phyloP scores from a whole-genome alignment of 164 flowering plant genomes.

The Liriodendron chinense region DNA sequence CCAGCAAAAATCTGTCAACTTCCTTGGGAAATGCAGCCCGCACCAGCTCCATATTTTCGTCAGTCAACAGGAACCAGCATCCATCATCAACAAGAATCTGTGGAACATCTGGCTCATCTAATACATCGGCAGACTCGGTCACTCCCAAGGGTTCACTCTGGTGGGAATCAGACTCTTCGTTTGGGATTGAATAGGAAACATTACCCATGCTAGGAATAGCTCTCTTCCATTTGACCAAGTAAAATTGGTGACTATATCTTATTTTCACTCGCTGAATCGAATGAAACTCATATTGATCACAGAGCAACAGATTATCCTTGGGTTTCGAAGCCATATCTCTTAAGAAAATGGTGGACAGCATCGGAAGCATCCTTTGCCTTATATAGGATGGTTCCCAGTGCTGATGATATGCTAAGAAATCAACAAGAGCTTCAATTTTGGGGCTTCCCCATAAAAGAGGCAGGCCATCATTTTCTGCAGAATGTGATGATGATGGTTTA shows the following conservation, averaged over 20 bases:
- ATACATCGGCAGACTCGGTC: slow-evolving; percentile 37
- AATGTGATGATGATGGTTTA: not conserved
- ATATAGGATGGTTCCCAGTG: slow-evolving; percentile 77
- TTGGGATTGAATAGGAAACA: slow-evolving; percentile 8
- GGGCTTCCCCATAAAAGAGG: slow-evolving; percentile 61
- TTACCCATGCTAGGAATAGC: slow-evolving; percentile 16
- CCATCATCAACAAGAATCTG: slow-evolving; percentile 48
- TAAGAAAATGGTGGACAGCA: slow-evolving; percentile 77
- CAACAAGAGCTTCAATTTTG: slow-evolving; percentile 54
- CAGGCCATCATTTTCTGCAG: slow-evolving; percentile 44
- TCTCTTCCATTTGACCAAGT: slow-evolving; percentile 83
- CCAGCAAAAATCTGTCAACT: slow-evolving; percentile 46
- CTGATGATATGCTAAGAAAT: slow-evolving; percentile 67
- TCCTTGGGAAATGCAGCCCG: slow-evolving; percentile 69
- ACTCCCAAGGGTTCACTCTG: slow-evolving; percentile 23
- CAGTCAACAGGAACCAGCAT: slow-evolving; percentile 59
- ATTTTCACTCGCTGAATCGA: slow-evolving; percentile 68
- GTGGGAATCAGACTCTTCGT: slow-evolving; percentile 26
- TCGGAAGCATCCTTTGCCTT: slow-evolving; percentile 70
- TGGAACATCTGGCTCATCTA: slow-evolving; percentile 44
- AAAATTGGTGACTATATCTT: slow-evolving; percentile 60
- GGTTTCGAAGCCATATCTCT: slow-evolving; percentile 64
- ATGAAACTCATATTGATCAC: slow-evolving; percentile 73
- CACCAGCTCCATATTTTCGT: slow-evolving; percentile 81
- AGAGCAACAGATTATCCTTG: slow-evolving; percentile 31